Evolutionary conservation across 2,329 filamentous ascomycete genomes (phyloP), one percentile per base, ranked within the genome.

Genomic region (Aspergillus tanneri): DNA sequence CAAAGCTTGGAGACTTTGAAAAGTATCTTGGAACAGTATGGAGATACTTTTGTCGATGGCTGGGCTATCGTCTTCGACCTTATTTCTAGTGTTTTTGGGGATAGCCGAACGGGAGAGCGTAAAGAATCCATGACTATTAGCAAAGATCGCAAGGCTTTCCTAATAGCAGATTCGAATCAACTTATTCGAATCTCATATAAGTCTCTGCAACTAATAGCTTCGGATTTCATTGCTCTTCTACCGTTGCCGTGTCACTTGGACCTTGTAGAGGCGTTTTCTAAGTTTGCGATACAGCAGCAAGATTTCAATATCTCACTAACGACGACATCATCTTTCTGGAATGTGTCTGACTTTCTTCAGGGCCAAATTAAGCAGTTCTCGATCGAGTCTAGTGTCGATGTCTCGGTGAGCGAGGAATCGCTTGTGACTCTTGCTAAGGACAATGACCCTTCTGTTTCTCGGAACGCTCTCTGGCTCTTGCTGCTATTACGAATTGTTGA

Each of bases 281-380:
- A 87, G 55, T 99, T 97, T 69, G 90, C 89, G 59, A 86, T 85
- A 0, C 93, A 99, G 67, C 80, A 86, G 55, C 88, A 95, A 57
- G 93, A 99, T 63, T 78, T 99, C 28, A 99, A 99, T 59, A 95
- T 97, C 61, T 92, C 92, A 0, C 76, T 99, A 21, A 97, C 93
- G 25, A 93, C 91, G 1, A 88, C 96, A 7, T 96, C 92, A 0
- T 93, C 95, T 64, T 95, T 96, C 67, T 96, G 91, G 90, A 91
- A 92, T 45, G 81, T 96, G 6, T 96, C 92, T 0, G 91, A 96
- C 67, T 93, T 91, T 55, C 76, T 97, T 16, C 78, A 82, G 47
- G 70, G 71, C 6, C 72, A 75, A 28, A 74, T 74, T 40, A 72
- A 75, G 18, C 59, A 65, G 10, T 69, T 70, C 42, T 69, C 62